Evolutionary conservation across 306 rosid species (phyloP).

Genomic region (Erythrophleum fordii): DNA sequence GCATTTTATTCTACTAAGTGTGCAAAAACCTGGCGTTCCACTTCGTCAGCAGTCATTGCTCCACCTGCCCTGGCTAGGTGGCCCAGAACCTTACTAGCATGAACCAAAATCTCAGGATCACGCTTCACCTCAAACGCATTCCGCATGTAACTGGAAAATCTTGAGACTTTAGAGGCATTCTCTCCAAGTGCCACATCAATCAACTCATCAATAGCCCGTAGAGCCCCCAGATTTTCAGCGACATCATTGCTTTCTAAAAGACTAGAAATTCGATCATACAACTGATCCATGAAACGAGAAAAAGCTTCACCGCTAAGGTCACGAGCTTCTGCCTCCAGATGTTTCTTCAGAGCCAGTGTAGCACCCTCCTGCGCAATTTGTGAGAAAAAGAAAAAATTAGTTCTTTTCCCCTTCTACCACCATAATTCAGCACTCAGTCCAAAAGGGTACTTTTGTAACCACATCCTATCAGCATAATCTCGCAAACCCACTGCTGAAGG

Average conservation of each 20-base stretch:
- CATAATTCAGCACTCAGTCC: neutral
- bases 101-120: slow-evolving; percentile 87
- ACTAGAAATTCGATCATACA: slow-evolving; percentile 80
- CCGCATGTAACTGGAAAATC: slow-evolving; percentile 82
- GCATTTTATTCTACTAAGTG: neutral
- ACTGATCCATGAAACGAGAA: slow-evolving; percentile 92
- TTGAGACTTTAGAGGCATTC: slow-evolving; percentile 92
- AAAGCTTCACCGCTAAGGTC: slow-evolving; percentile 93
- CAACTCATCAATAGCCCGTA: slow-evolving; percentile 94
- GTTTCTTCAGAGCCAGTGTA: slow-evolving; percentile 76
- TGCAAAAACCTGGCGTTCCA: slow-evolving; percentile 83
- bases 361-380: slow-evolving; percentile 72
- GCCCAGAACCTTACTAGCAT: slow-evolving; percentile 94
- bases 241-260: slow-evolving; percentile 82
- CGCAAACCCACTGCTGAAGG: neutral
- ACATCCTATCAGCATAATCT: neutral
- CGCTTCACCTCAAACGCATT: slow-evolving; percentile 85
- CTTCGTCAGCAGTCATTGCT: slow-evolving; percentile 98
- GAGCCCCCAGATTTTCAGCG: slow-evolving; percentile 89
- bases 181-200: slow-evolving; percentile 95
- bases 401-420: neutral
- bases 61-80: slow-evolving; percentile 98
- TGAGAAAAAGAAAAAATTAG: neutral
- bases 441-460: neutral
- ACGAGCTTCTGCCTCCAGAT: slow-evolving; percentile 92